Base-by-base conservation (phyloP, 140 eudicot genomes). In the Ambrosia hybrid region DNA sequence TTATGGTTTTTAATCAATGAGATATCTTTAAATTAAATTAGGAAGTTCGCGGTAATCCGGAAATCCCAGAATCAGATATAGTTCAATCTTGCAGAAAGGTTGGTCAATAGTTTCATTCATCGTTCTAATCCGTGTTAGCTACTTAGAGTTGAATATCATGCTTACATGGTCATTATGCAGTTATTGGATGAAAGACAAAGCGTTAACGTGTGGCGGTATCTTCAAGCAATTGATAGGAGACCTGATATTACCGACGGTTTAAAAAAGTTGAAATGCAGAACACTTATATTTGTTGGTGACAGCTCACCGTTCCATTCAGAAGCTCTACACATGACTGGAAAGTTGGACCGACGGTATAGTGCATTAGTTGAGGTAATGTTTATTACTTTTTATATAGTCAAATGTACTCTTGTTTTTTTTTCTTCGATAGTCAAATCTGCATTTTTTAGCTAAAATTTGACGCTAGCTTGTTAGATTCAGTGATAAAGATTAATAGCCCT, bases 21-120 rank as follows among this genome's bases (percentile, higher is more conserved):
- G 17, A 33, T 60, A 30, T 55, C 36, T 60, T 43, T 60, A 12
- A 43, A 70, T 30, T 49, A 39, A 78, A 73, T 52, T 76, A 95
- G 99, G 99, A 91, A 85, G 92, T 88, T 65, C 97, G 99, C 36
- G 97, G 97, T 41, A 88, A 78, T 65, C 86, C 86, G 9, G 97
- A 95, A 64, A 83, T 86, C 75, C 96, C 90, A 14, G 99, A 95
- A 70, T 95, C 99, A 7, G 97, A 95, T 70, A 91, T 90, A 58
- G 97, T 88, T 80, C 95, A 95, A 73, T 87, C 99, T 1, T 95
- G 99, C 87, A 79, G 97, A 88, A 88, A 91, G 85, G 99, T 95
- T 76, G 76, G 89, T 79, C 56, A 56, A 45, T 1, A 52, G 14
- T 57, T 11, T 49, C 16, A 3, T 17, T 12, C 57, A 51, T 49